phyloP scores from a whole-genome alignment of 2,329 filamentous ascomycete species.

The Cladosporium sphaerospermum region DNA sequence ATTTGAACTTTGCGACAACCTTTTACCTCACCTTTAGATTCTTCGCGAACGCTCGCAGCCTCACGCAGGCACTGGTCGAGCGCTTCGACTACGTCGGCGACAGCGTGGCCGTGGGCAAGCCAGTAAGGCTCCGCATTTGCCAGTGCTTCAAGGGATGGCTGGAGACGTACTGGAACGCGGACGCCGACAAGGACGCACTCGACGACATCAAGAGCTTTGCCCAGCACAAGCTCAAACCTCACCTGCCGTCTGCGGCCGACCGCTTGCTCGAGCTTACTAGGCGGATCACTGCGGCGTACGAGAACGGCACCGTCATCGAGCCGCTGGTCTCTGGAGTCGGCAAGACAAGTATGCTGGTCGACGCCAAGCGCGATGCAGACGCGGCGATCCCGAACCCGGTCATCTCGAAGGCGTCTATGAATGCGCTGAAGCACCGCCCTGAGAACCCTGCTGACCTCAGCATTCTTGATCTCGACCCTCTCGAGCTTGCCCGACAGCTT shows the following conservation, averaged over 20 bases:
- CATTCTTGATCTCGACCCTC: constrained; percentile 82
- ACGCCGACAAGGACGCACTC: constrained; percentile 71
- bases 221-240: constrained; percentile 58
- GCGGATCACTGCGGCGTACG: constrained; percentile 63
- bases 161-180: constrained; percentile 87
- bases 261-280: constrained; percentile 74
- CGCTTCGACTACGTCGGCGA: constrained; percentile 89
- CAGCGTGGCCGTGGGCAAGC: constrained; percentile 64
- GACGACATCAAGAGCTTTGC: constrained; percentile 74
- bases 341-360: constrained; percentile 73
- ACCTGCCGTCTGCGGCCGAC: constrained; percentile 70
- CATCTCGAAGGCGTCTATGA: constrained; percentile 70
- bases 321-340: constrained; percentile 76
- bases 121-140: constrained; percentile 85
- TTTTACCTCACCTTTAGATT: constrained; percentile 96
- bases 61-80: constrained; percentile 78
- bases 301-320: constrained; percentile 19
- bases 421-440: constrained; percentile 67
- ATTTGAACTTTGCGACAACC: constrained; percentile 83
- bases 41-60: constrained; percentile 73
- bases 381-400: constrained; percentile 55
- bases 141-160: constrained; percentile 97
- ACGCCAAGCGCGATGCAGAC: constrained; percentile 43
- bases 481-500: constrained; percentile 86
- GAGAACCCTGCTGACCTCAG: constrained; percentile 62